Conservation (phyloP, 805 yeast species). For the Yamadazyma ubonensis region DNA sequence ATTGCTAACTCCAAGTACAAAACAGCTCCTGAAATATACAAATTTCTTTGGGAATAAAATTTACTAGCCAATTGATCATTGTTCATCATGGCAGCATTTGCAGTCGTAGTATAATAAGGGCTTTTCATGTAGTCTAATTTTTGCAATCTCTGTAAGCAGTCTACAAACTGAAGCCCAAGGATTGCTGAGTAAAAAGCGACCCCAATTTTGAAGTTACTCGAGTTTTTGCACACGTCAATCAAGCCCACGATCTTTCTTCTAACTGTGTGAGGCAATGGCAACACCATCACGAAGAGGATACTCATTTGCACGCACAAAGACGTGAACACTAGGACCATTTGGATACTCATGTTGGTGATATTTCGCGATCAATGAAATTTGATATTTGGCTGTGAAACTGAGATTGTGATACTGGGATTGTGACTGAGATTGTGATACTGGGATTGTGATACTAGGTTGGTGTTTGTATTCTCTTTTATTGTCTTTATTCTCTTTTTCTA, state of each 20-base stretch:
- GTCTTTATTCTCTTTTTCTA: too few relatives aligned
- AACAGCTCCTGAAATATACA: constrained; percentile 63
- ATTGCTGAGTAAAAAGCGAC: constrained; percentile 40
- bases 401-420: not conserved
- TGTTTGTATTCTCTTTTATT: too few relatives aligned
- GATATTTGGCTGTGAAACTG: constrained; percentile 1
- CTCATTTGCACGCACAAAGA: constrained; percentile 54
- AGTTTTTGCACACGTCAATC: constrained; percentile 32
- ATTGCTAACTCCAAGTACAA: constrained; percentile 55
- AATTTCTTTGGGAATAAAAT: constrained; percentile 62
- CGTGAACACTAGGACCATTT: constrained; percentile 47
- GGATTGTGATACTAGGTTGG: too few relatives aligned
- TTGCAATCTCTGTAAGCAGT: constrained; percentile 49
- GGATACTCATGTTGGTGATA: constrained; percentile 37
- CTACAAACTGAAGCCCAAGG: constrained; percentile 51
- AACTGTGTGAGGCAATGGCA: constrained; percentile 54
- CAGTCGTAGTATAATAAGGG: constrained; percentile 20
- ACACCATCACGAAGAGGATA: constrained; percentile 44
- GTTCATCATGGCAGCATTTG: constrained; percentile 25
- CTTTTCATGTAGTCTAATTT: constrained; percentile 20
- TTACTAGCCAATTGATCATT: constrained; percentile 56
- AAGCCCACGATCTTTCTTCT: constrained; percentile 44
- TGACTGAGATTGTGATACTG: too few relatives aligned
- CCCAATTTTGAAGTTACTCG: constrained; percentile 46
- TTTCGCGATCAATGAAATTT: not conserved